Conservation (phyloP, 345 rosid species). For the Ceriops tagal region DNA sequence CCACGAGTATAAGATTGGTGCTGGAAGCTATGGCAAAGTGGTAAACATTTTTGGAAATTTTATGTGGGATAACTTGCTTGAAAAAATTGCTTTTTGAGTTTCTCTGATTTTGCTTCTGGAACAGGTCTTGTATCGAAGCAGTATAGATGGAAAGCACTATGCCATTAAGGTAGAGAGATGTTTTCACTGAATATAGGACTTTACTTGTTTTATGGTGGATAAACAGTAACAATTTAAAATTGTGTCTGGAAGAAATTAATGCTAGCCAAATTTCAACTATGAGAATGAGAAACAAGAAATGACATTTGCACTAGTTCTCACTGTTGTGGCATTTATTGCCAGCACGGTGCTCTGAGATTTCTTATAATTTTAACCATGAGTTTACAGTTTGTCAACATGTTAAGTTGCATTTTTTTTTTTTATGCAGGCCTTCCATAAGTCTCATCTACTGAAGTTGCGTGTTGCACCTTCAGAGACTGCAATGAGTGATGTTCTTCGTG, state of each 20-base stretch:
- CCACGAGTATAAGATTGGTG: constrained; percentile 73
- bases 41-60: constrained; percentile 42
- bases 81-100: constrained; percentile 9
- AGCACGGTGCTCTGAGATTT: background rate
- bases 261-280: too few relatives aligned
- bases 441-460: constrained; percentile 74
- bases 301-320: background rate
- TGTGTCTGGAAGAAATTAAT: too few relatives aligned
- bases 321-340: background rate
- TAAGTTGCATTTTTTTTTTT: constrained; percentile 13
- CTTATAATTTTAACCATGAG: background rate
- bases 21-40: constrained; percentile 99
- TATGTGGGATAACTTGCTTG: constrained; percentile 9
- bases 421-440: constrained; percentile 87
- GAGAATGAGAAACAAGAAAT: too few relatives aligned
- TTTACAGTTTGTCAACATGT: constrained; percentile 4
- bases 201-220: constrained; percentile 6
- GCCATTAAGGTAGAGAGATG: constrained; percentile 73
- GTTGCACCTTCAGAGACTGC: constrained; percentile 99
- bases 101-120: constrained; percentile 20
- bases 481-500: constrained; percentile 94
- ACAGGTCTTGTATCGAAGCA: constrained; percentile 84
- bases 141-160: constrained; percentile 67
- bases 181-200: constrained; percentile 4
- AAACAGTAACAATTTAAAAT: background rate